Conservation (phyloP, 441 rosid genomes). For the Cnidoscolus chayamansa region DNA sequence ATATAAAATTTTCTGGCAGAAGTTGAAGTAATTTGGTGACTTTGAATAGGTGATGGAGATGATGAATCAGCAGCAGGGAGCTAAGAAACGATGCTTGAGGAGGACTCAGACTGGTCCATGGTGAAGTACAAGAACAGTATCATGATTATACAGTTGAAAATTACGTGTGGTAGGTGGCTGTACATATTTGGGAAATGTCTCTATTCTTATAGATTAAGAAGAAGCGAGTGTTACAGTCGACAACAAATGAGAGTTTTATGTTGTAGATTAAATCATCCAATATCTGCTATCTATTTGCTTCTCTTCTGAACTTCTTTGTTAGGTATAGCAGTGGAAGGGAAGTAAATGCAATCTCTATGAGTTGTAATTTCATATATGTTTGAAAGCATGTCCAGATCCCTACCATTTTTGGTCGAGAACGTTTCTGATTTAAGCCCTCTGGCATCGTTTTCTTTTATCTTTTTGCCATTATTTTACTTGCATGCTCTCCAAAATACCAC, state of each 20-base stretch:
- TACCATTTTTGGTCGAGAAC: not conserved
- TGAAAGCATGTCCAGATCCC: constrained; percentile 5
- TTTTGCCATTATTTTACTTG: not conserved
- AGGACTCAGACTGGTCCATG: constrained; percentile 89
- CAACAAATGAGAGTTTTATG: constrained; percentile 18
- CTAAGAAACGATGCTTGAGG: constrained; percentile 61
- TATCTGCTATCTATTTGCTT: constrained; percentile 14
- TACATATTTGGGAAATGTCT: constrained; percentile 32
- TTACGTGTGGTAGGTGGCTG: constrained; percentile 33
- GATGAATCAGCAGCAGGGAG: constrained; percentile 50
- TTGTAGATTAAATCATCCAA: constrained; percentile 19
- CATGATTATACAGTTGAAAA: constrained; percentile 16
- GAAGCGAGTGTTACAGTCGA: constrained; percentile 22
- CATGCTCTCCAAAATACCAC: too few relatives aligned
- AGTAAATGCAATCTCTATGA: constrained; percentile 10
- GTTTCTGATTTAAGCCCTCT: not conserved
- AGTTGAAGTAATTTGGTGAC: constrained; percentile 11
- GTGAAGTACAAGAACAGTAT: constrained; percentile 38
- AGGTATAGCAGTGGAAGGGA: constrained; percentile 12
- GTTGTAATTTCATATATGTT: not conserved
- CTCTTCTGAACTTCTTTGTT: constrained; percentile 13
- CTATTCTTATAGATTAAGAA: constrained; percentile 30
- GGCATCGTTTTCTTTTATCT: not conserved
- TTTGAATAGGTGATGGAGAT: constrained; percentile 56
- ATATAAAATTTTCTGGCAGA: not conserved